Percentiles rank a stretch among this genome's conserved stretches.
Evolutionary conservation across 1,284 basidiomycete genomes (phyloP).

Genomic region (Spongiforma sp.): DNA sequence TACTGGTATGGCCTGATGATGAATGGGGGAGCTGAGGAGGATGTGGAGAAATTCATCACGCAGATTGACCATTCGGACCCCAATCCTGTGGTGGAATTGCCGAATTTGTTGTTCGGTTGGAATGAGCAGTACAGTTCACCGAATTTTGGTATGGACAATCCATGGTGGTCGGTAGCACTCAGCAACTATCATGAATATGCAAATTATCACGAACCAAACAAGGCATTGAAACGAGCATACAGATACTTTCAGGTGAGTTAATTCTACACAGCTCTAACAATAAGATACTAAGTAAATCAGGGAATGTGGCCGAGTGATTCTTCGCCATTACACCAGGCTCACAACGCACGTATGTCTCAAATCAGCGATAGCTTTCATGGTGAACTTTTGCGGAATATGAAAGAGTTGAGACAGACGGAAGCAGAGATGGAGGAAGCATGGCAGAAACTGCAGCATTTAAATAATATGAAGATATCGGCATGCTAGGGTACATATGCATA

Average conservation of each 20-base stretch:
- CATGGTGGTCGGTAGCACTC: background rate
- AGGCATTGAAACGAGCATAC: background rate
- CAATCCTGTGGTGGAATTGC: background rate
- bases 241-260: background rate
- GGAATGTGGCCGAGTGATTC: background rate
- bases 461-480: background rate
- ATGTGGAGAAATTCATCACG: background rate
- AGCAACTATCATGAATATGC: background rate
- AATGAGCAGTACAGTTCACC: background rate
- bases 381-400: background rate
- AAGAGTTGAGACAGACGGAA: background rate
- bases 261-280: background rate
- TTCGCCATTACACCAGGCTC: background rate
- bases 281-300: background rate
- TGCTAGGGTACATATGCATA: background rate
- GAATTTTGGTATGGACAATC: background rate
- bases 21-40: background rate
- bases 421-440: background rate
- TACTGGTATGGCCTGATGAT: background rate
- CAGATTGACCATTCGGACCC: background rate
- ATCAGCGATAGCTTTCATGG: background rate
- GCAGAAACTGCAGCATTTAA: background rate
- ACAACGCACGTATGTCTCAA: background rate
- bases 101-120: background rate
- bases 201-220: background rate